Conservation (phyloP, 2,329 filamentous ascomycete genomes). For the Anthostomella pinea region DNA sequence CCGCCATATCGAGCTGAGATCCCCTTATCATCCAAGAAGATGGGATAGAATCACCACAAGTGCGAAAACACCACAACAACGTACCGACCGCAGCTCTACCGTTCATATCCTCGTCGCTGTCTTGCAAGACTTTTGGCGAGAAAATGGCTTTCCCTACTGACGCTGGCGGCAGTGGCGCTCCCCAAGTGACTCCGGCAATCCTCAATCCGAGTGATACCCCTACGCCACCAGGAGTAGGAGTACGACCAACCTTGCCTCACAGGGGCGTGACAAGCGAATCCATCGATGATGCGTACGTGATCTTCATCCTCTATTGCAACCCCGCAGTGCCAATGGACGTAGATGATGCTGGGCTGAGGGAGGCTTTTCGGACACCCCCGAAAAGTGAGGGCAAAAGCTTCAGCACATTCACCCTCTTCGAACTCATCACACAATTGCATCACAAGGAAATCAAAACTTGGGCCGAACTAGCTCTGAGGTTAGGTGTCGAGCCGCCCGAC, state of each 20-base stretch:
- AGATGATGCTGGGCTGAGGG: slow-evolving; percentile 68
- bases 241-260: slow-evolving; percentile 54
- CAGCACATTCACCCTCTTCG: slow-evolving; percentile 71
- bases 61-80: too few species aligned
- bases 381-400: slow-evolving; percentile 87
- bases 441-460: slow-evolving; percentile 86
- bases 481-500: slow-evolving; percentile 86
- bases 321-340: slow-evolving; percentile 69
- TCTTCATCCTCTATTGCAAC: slow-evolving; percentile 89
- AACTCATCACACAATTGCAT: slow-evolving; percentile 76
- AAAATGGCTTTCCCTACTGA: slow-evolving; percentile 30
- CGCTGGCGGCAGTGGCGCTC: slow-evolving; percentile 24
- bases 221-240: slow-evolving; percentile 21
- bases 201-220: slow-evolving; percentile 28
- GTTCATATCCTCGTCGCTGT: too few species aligned
- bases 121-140: too few species aligned
- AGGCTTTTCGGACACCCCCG: slow-evolving; percentile 75
- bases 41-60: too few species aligned
- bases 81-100: too few species aligned
- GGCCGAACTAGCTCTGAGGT: slow-evolving; percentile 79
- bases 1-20: too few species aligned
- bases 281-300: slow-evolving; percentile 78
- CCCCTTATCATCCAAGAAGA: too few species aligned
- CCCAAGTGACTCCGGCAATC: slow-evolving; percentile 26
- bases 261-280: slow-evolving; percentile 65